Conservation (phyloP, 1,284 basidiomycete genomes). For the Volvariella volvacea region DNA sequence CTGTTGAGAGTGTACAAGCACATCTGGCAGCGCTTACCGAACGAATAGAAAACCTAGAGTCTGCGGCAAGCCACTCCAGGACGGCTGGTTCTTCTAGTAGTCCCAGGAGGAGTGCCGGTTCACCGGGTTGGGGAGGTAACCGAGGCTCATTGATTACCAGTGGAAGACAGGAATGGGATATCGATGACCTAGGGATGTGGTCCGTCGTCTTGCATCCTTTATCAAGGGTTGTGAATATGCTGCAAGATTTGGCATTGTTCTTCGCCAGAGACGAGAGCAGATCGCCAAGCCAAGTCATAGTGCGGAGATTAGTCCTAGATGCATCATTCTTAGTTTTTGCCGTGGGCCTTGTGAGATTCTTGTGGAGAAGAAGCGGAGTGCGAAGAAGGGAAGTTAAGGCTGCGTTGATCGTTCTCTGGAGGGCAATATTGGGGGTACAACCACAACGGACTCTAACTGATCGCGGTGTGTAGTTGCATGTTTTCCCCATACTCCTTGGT, state of each 20-base stretch:
- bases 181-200: conserved; percentile 77
- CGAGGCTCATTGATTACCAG: conserved; percentile 35
- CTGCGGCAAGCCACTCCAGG: conserved; percentile 29
- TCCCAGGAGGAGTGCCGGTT: conserved; percentile 26
- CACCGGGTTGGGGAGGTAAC: conserved; percentile 28
- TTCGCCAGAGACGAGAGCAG: conserved; percentile 49
- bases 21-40: conserved; percentile 88
- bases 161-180: conserved; percentile 45
- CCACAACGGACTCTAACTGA: conserved; percentile 42
- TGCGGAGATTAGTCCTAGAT: conserved; percentile 69
- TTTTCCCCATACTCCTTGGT: conserved; percentile 10
- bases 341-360: conserved; percentile 40
- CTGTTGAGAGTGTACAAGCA: conserved; percentile 80
- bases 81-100: conserved; percentile 16
- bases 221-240: conserved; percentile 35
- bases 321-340: conserved; percentile 62
- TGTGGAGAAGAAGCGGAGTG: conserved; percentile 66
- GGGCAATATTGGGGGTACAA: conserved; percentile 58
- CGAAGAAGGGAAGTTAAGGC: conserved; percentile 59
- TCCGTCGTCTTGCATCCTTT: conserved; percentile 62
- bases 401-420: conserved; percentile 61
- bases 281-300: conserved; percentile 56
- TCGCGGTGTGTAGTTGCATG: conserved; percentile 33
- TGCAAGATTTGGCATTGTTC: conserved; percentile 46
- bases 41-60: conserved; percentile 75